These are phyloP conservation scores for Saposhnikovia divaricata DNA, from an alignment of 129 eudicot genomes.

Conservation along the genomic window DNA sequence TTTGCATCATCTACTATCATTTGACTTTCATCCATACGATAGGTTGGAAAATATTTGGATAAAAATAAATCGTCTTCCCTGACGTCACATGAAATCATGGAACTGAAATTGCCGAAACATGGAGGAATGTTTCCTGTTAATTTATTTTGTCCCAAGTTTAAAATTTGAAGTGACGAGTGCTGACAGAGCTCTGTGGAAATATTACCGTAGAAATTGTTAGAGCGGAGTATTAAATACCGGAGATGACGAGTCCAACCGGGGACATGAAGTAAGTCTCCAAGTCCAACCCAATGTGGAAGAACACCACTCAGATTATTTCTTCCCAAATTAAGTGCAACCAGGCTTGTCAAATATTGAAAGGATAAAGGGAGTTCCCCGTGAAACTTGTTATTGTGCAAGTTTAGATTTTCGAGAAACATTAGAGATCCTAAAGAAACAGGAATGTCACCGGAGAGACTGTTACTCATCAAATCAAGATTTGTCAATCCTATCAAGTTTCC, in stretches of 20 bases:
- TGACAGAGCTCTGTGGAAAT: conserved; percentile 3
- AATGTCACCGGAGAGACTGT: conserved; percentile 10
- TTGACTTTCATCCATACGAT: neutral
- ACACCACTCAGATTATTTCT: neutral
- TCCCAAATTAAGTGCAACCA: neutral
- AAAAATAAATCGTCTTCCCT: neutral
- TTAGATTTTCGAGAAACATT: neutral
- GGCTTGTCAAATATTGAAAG: neutral
- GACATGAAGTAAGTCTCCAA: no score
- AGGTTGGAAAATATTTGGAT: neutral
- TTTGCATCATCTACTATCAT: neutral
- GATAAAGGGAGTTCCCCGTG: neutral
- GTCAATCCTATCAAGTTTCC: neutral
- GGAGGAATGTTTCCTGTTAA: neutral
- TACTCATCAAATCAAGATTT: neutral
- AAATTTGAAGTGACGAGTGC: neutral
- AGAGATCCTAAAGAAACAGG: neutral
- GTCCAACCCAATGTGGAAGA: conserved; percentile 5
- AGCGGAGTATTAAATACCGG: neutral
- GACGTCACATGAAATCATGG: neutral
- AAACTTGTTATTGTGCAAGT: neutral
- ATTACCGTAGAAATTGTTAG: conserved; percentile 8
- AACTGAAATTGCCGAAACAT: neutral
- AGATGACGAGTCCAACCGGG: conserved; percentile 9
- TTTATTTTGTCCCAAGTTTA: neutral